These are phyloP conservation scores for Beauveria rudraprayagi DNA, from an alignment of 2,329 filamentous ascomycete genomes.

Conservation along the genomic window DNA sequence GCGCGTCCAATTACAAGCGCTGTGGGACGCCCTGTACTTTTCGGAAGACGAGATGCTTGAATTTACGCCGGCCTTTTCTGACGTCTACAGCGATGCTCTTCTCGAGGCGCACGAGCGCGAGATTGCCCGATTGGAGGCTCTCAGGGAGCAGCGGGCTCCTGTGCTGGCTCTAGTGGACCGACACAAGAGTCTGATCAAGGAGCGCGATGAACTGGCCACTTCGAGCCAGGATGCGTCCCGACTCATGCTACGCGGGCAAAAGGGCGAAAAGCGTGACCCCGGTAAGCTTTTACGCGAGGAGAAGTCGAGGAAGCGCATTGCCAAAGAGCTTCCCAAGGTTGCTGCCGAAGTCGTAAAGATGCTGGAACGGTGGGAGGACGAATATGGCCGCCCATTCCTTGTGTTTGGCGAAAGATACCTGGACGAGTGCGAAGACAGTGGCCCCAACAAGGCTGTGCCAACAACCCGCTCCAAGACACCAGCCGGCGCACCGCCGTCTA, in stretches of 20 bases:
- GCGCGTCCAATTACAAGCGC: conserved; percentile 78
- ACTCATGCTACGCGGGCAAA: conserved; percentile 81
- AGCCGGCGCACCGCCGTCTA: conserved; percentile 47
- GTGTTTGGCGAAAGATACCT: conserved; percentile 90
- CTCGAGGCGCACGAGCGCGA: conserved; percentile 93
- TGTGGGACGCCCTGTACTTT: conserved; percentile 92
- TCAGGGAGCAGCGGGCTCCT: conserved; percentile 82
- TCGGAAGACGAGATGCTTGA: conserved; percentile 98
- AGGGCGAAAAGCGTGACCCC: conserved; percentile 89
- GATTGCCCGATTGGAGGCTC: conserved; percentile 68
- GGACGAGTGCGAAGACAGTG: conserved; percentile 65
- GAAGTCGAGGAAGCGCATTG: conserved; percentile 96
- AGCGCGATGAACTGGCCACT: conserved; percentile 78
- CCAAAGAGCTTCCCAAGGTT: conserved; percentile 91
- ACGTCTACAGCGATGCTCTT: conserved; percentile 92
- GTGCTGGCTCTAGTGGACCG: conserved; percentile 75
- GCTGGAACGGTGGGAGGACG: conserved; percentile 85
- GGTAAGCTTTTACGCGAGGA: conserved; percentile 90
- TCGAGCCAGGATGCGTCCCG: conserved; percentile 94
- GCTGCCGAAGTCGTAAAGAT: conserved; percentile 72
- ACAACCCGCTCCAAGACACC: conserved; percentile 63
- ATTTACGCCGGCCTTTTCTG: conserved; percentile 93
- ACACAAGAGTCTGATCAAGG: conserved; percentile 73
- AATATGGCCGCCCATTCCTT: conserved; percentile 86
- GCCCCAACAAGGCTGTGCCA: conserved; percentile 47